Evolutionary conservation across 1,284 basidiomycete genomes (phyloP), one percentile per base, ranked within the genome.

Genomic region (Ustilago trichophora): DNA sequence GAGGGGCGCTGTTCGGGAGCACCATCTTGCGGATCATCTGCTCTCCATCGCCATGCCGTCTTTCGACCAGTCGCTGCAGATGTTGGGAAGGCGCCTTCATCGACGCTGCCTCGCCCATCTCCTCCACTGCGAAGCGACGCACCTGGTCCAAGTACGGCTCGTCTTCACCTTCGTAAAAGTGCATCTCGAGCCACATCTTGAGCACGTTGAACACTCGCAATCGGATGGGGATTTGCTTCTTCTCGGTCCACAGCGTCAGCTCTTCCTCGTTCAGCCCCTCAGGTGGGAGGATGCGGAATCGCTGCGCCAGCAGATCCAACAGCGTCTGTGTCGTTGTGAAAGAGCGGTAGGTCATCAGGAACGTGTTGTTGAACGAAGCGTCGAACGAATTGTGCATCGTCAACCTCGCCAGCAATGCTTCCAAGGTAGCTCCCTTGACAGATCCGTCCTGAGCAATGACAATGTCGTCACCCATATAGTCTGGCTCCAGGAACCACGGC

Each of bases 331-430:
- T 85, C 1, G 89, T 90, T 13, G 92, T 93, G 82, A 98, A 98
- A 0, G 93, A 95, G 72, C 94, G 92, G 85, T 93, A 97, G 1
- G 96, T 98, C 87, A 97, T 90, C 64, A 98, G 83, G 86, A 98
- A 99, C 2, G 93, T 90, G 80, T 91, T 90, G 80, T 89, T 91
- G 83, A 92, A 98, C 6, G 88, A 87, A 0, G 88, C 85, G 80
- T 94, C 93, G 36, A 71, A 77, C 22, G 52, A 47, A 37, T 78
- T 70, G 81, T 98, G 95, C 27, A 91, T 89, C 2, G 95, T 98
- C 54, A 98, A 84, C 6, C 92, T 87, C 77, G 93, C 93, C 5
- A 98, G 88, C 8, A 98, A 84, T 3, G 92, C 92, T 13, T 87
- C 83, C 11, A 95, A 85, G 0, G 93, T 94, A 1, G 93, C 95